A percentile compares a stretch with the other conserved stretches of the same genome.
phyloP scores from a whole-genome alignment of 352 stramenopile genomes.

The Thalassiosira exigua region DNA sequence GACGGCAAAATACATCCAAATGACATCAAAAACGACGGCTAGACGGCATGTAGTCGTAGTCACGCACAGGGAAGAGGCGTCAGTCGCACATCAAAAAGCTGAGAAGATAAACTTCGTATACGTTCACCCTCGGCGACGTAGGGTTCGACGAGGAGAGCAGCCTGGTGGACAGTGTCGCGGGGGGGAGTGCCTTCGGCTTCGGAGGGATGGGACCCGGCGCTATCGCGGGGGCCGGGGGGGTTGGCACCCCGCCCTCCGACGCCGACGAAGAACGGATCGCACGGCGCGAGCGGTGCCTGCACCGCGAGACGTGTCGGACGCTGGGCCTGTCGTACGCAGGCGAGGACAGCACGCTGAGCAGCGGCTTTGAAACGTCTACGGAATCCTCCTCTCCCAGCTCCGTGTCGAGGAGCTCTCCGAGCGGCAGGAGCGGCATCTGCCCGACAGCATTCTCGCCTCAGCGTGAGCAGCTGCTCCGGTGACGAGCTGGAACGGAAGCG shows the following conservation, averaged over 20 bases:
- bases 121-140: conserved; percentile 27
- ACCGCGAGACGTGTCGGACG: conserved; percentile 23
- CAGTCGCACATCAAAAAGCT: no score
- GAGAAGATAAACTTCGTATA: no score
- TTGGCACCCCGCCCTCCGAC: background rate
- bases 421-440: background rate
- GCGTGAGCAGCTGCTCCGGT: conserved; percentile 9
- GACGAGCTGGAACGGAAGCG: background rate
- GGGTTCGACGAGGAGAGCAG: conserved; percentile 33
- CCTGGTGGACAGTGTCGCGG: conserved; percentile 6
- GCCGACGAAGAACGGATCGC: background rate
- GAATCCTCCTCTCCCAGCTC: no score
- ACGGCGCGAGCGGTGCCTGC: background rate
- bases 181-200: background rate
- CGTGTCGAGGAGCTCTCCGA: conserved; percentile 10
- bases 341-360: conserved; percentile 1
- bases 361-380: no score
- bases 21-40: no score
- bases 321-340: conserved; percentile 22
- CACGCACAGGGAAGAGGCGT: no score
- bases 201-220: conserved; percentile 2
- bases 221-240: background rate
- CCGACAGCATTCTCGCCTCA: conserved; percentile 15
- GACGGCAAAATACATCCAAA: no score
- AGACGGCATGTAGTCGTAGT: no score